phyloP scores from a whole-genome alignment of 139 green algal species.

The Haematococcus lacustris region DNA sequence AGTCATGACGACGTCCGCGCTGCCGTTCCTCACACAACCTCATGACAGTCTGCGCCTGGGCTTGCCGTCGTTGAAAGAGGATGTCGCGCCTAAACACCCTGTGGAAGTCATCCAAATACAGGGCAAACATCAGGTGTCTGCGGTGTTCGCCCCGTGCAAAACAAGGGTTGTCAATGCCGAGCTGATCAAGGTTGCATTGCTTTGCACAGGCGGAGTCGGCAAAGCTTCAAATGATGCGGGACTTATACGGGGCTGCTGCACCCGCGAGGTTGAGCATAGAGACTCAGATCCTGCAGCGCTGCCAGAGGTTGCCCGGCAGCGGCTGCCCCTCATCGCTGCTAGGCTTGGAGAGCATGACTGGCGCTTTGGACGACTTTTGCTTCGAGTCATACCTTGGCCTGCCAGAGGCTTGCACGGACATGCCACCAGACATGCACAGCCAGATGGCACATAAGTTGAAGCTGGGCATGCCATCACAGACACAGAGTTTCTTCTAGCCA shows the following conservation, averaged over 20 bases:
- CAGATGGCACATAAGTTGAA: constrained; percentile 61
- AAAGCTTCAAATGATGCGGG: constrained; percentile 50
- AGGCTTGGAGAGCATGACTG: constrained; percentile 64
- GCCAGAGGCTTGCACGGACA: constrained; percentile 28
- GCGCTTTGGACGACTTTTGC: constrained; percentile 68
- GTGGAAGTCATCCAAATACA: constrained; percentile 71
- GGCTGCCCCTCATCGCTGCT: constrained; percentile 62
- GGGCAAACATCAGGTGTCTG: constrained; percentile 9
- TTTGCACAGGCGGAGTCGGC: constrained; percentile 4
- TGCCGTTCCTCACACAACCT: constrained; percentile 50
- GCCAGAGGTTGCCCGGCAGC: constrained; percentile 55
- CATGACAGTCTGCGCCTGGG: constrained; percentile 66
- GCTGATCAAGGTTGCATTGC: background rate
- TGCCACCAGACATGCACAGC: constrained; percentile 52
- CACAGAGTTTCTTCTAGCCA: constrained; percentile 10
- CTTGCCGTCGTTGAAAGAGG: constrained; percentile 65
- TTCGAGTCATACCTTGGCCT: constrained; percentile 66
- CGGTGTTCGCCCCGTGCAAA: too few species aligned
- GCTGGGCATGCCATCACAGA: constrained; percentile 10
- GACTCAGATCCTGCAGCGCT: constrained; percentile 60
- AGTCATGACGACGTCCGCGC: too few species aligned
- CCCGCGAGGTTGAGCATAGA: constrained; percentile 69
- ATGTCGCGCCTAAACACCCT: constrained; percentile 42
- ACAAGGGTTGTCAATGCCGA: background rate
- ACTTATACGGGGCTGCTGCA: constrained; percentile 69